Evolutionary conservation across 2,329 filamentous ascomycete species (phyloP).

Genomic region (Penicillium sp.): DNA sequence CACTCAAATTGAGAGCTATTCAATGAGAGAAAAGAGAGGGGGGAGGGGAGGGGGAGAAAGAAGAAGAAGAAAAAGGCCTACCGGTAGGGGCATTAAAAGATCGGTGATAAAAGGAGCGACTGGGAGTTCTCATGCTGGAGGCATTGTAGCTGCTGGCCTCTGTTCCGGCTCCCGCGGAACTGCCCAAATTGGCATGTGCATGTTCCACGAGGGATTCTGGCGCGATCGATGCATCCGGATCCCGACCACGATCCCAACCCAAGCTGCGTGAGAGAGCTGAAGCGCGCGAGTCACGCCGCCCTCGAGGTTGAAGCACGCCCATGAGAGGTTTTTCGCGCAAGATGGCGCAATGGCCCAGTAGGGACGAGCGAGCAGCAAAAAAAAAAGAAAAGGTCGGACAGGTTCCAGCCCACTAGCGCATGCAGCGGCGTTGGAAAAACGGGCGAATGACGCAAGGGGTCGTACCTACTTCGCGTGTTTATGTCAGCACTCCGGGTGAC

Average conservation of each 20-base stretch:
- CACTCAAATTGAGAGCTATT: too few species aligned
- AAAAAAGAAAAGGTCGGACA: slow-evolving; percentile 7
- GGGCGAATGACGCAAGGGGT: slow-evolving; percentile 16
- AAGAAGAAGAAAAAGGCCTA: slow-evolving; percentile 13
- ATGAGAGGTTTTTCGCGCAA: slow-evolving; percentile 4
- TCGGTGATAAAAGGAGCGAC: slow-evolving; percentile 41
- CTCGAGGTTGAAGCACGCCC: slow-evolving; percentile 27
- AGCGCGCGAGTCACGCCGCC: slow-evolving; percentile 25
- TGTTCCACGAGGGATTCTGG: slow-evolving; percentile 25
- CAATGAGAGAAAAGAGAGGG: too few species aligned
- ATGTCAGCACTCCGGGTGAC: too few species aligned
- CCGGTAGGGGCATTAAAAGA: slow-evolving; percentile 40
- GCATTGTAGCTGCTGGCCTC: slow-evolving; percentile 27
- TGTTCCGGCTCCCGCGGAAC: slow-evolving; percentile 21
- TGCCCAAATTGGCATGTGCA: slow-evolving; percentile 24
- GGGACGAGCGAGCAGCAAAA: not conserved
- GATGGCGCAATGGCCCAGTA: slow-evolving; percentile 9
- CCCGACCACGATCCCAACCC: slow-evolving; percentile 19
- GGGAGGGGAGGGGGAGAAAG: too few species aligned
- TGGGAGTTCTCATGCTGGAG: slow-evolving; percentile 36
- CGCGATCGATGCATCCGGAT: slow-evolving; percentile 12
- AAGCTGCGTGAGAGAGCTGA: slow-evolving; percentile 21
- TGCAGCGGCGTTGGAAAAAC: slow-evolving; percentile 15
- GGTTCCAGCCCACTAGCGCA: slow-evolving; percentile 17
- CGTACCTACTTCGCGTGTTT: not conserved